Percentiles rank a stretch among this genome's conserved stretches.
Evolutionary conservation across 768 basidiomycete species (phyloP).

Genomic region (Suillus ampliporus): DNA sequence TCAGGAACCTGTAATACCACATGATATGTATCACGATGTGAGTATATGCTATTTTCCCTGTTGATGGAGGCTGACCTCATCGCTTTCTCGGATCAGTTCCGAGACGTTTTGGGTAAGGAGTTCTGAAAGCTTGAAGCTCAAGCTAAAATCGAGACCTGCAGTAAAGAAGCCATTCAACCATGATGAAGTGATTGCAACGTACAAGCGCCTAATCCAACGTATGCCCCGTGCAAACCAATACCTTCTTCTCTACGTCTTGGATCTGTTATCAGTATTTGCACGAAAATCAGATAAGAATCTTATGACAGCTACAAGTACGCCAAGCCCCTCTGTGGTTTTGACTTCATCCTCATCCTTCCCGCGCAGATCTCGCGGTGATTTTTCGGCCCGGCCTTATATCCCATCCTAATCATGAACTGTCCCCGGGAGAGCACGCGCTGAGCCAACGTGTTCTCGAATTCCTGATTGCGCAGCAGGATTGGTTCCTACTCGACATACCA

Average conservation of each 20-base stretch:
- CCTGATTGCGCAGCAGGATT: constrained; percentile 94
- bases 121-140: constrained; percentile 1
- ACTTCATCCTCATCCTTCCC: constrained; percentile 4
- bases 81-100: constrained; percentile 75
- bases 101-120: constrained; percentile 71
- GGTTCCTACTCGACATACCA: constrained; percentile 90
- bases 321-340: constrained; percentile 5
- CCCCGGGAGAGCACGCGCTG: constrained; percentile 82
- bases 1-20: constrained; percentile 94
- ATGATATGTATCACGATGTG: constrained; percentile 86
- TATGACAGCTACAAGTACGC: constrained; percentile 93
- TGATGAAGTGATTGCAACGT: constrained; percentile 76
- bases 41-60: constrained; percentile 37
- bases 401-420: constrained; percentile 86
- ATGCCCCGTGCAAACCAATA: constrained; percentile 93
- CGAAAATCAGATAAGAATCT: constrained; percentile 90
- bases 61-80: constrained; percentile 20
- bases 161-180: constrained; percentile 72
- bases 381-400: constrained; percentile 96
- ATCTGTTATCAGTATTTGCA: constrained; percentile 93
- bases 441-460: constrained; percentile 94
- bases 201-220: constrained; percentile 81
- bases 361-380: constrained; percentile 90
- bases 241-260: constrained; percentile 95
- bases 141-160: constrained; percentile 32